A percentile compares a stretch with the other conserved stretches of the same genome.
These are phyloP conservation scores for Ogataea ganodermae DNA, from an alignment of 805 yeast genomes.

Conservation along the genomic window DNA sequence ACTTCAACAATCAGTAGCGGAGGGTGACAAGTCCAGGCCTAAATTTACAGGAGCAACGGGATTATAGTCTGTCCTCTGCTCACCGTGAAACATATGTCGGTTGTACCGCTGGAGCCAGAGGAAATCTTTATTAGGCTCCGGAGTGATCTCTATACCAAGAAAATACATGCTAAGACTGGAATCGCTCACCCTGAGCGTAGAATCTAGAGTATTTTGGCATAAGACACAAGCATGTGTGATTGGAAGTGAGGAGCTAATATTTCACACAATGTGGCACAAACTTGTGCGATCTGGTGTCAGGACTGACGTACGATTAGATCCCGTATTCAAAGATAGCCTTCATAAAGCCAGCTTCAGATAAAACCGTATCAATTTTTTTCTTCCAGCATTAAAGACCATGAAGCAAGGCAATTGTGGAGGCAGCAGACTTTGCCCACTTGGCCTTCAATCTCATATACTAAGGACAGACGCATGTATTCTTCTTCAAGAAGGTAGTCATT, in stretches of 20 bases:
- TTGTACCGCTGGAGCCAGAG: neutral
- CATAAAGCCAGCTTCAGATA: neutral
- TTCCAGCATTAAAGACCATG: conserved; percentile 6
- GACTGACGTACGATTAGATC: neutral
- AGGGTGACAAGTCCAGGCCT: neutral
- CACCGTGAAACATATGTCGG: neutral
- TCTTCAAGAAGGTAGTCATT: neutral
- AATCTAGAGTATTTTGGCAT: neutral
- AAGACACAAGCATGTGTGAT: neutral
- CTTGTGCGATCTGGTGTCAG: neutral
- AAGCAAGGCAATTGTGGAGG: neutral
- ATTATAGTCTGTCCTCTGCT: neutral
- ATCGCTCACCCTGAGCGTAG: conserved; percentile 3
- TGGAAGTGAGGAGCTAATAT: neutral
- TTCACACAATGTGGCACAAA: conserved; percentile 4
- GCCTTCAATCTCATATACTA: neutral
- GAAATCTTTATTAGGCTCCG: neutral
- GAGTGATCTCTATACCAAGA: conserved; percentile 9
- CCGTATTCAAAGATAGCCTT: neutral
- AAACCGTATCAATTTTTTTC: neutral
- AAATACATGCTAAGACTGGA: conserved; percentile 2
- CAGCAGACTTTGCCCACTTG: neutral
- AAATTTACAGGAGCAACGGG: neutral
- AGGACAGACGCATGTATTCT: neutral
- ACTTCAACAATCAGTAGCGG: no score